Conservation (phyloP, 345 rosid species). For the Corchorus capsularis region DNA sequence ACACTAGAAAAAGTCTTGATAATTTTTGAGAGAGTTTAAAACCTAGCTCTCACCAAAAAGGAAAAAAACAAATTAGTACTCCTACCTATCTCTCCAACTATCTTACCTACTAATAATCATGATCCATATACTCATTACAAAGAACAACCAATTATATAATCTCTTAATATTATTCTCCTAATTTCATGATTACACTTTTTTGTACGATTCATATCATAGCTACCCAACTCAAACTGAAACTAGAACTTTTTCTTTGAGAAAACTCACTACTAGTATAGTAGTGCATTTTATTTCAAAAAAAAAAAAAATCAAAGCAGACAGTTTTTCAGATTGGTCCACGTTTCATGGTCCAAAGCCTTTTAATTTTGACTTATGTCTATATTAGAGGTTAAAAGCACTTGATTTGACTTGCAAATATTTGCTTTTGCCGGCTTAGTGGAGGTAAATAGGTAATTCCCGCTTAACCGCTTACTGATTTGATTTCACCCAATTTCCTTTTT, state of each 20-base stretch:
- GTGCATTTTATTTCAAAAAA: not conserved
- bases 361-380: not conserved
- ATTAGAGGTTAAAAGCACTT: not conserved
- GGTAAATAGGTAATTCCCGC: not conserved
- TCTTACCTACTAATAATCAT: constrained; percentile 22
- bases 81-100: not conserved
- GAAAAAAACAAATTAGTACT: not conserved
- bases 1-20: not conserved
- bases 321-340: constrained; percentile 3
- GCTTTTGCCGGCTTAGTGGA: constrained; percentile 14
- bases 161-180: constrained; percentile 14
- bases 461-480: not conserved
- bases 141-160: constrained; percentile 28
- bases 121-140: constrained; percentile 23
- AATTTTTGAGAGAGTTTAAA: constrained; percentile 16
- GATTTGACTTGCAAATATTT: constrained; percentile 6
- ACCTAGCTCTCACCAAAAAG: constrained; percentile 17
- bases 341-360: constrained; percentile 4
- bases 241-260: no score
- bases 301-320: not conserved
- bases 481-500: not conserved
- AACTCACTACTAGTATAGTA: not conserved
- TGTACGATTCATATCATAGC: constrained; percentile 14
- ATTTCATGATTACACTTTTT: constrained; percentile 27
- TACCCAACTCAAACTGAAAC: not conserved